Percentiles rank a stretch among this genome's conserved stretches.
Evolutionary conservation across 305 asterid genomes (phyloP).

Genomic region (Plantago coronopus): DNA sequence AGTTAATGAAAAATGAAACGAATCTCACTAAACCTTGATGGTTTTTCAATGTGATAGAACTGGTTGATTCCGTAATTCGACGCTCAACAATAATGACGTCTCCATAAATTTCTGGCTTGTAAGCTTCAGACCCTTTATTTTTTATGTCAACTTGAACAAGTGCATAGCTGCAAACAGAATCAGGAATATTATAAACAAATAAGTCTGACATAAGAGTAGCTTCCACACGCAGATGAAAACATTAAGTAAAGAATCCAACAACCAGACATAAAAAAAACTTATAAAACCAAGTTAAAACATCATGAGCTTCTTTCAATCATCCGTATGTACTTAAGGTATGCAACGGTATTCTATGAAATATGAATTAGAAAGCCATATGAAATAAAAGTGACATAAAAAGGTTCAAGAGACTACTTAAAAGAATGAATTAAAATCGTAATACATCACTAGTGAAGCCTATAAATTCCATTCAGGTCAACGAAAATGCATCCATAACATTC

Average conservation of each 20-base stretch:
- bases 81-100: slow-evolving; percentile 68
- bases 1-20: slow-evolving; percentile 16
- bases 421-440: not conserved
- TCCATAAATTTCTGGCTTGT: slow-evolving; percentile 73
- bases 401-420: not conserved
- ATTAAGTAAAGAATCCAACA: not conserved
- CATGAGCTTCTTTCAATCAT: no score
- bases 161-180: slow-evolving; percentile 54
- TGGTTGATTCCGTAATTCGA: slow-evolving; percentile 61
- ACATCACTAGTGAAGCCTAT: no score
- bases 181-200: not conserved
- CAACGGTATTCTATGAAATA: no score
- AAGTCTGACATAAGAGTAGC: no score
- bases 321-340: no score
- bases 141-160: slow-evolving; percentile 80
- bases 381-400: not conserved
- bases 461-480: no score
- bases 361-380: no score
- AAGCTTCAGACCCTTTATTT: slow-evolving; percentile 91
- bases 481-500: no score
- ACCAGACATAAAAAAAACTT: no score
- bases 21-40: slow-evolving; percentile 56
- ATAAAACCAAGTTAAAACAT: no score
- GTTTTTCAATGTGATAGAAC: slow-evolving; percentile 57
- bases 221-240: no score